Conservation (phyloP, 495 filamentous ascomycete genomes). For the Lentithecium fluviatile region DNA sequence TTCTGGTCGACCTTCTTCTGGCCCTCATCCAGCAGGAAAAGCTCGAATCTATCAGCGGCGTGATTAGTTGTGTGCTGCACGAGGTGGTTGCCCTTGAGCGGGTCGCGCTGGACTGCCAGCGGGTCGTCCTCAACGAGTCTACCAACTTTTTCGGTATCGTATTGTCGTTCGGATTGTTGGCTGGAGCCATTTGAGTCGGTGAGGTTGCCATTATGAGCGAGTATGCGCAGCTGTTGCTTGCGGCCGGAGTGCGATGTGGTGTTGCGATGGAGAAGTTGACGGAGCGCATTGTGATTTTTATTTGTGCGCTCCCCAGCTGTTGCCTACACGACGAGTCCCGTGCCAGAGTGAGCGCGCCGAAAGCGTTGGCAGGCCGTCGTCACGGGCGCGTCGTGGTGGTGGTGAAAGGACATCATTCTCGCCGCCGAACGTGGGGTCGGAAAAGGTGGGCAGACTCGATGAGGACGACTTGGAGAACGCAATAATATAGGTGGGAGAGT, state of each 20-base stretch:
- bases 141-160: not conserved
- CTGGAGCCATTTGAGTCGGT: not conserved
- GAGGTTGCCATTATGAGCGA: not conserved
- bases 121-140: not conserved
- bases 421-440: too few species aligned
- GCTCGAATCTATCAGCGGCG: conserved; percentile 68
- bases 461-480: not conserved
- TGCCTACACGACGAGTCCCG: not conserved
- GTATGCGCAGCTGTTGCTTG: too few species aligned
- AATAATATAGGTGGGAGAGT: conserved; percentile 5
- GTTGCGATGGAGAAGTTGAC: not conserved
- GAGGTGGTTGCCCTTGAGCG: not conserved
- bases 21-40: conserved; percentile 78
- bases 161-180: not conserved
- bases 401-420: not conserved
- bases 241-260: not conserved
- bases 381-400: not conserved
- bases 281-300: not conserved
- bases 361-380: too few species aligned
- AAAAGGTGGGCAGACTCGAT: not conserved
- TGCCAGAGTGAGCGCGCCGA: too few species aligned
- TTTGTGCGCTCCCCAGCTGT: not conserved
- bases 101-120: not conserved
- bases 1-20: conserved; percentile 91
- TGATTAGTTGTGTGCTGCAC: not conserved